phyloP scores from a whole-genome alignment of 1,284 basidiomycete genomes.

The Apiotrichum laibachii region DNA sequence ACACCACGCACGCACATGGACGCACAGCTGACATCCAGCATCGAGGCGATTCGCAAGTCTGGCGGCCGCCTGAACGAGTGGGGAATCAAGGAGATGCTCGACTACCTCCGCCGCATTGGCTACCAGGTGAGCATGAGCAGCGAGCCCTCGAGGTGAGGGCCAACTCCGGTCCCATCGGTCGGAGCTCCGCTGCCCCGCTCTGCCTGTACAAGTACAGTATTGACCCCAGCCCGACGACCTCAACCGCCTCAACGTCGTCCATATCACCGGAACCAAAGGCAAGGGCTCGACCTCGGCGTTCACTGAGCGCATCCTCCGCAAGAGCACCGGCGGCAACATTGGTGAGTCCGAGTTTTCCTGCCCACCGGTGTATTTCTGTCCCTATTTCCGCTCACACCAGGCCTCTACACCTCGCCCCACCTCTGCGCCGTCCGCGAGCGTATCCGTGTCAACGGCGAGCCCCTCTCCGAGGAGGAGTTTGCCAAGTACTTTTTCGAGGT shows the following conservation, averaged over 20 bases:
- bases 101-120: slow-evolving; percentile 83
- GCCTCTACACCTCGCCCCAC: slow-evolving; percentile 96
- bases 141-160: no score
- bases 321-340: slow-evolving; percentile 36
- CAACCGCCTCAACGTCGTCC: slow-evolving; percentile 86
- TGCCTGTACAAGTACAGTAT: not conserved
- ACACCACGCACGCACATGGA: no score
- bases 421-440: slow-evolving; percentile 93
- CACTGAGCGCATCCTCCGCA: slow-evolving; percentile 56
- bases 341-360: slow-evolving; percentile 23
- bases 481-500: slow-evolving; percentile 93
- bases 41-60: slow-evolving; percentile 77
- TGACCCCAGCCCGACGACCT: slow-evolving; percentile 67
- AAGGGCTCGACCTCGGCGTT: slow-evolving; percentile 98
- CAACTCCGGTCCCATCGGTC: no score
- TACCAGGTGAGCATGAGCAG: slow-evolving; percentile 64
- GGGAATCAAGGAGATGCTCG: slow-evolving; percentile 84
- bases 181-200: not conserved
- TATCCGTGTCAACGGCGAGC: slow-evolving; percentile 87
- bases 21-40: slow-evolving; percentile 33
- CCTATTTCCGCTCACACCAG: slow-evolving; percentile 47
- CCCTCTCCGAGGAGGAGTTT: slow-evolving; percentile 84
- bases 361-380: no score
- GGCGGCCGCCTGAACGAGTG: slow-evolving; percentile 67
- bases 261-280: slow-evolving; percentile 98